Percentiles rank a stretch among this genome's conserved stretches.
phyloP scores from a whole-genome alignment of 768 basidiomycete species.

The Pisolithus microcarpus region DNA sequence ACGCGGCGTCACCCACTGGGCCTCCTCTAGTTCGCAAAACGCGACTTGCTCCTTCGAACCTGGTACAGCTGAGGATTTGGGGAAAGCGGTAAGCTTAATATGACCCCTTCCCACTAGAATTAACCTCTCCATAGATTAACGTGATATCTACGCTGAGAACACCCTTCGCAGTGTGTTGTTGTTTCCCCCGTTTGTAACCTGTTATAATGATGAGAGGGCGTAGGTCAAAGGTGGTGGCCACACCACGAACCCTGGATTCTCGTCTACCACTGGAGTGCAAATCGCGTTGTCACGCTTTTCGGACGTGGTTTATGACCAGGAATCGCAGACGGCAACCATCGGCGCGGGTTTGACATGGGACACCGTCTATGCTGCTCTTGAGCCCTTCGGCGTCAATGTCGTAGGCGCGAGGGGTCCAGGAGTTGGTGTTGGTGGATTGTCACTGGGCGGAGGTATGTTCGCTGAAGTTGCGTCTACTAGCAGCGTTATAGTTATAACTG shows the following conservation, averaged over 20 bases:
- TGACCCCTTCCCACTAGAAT: too few relatives aligned
- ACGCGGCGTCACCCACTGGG: slow-evolving; percentile 42
- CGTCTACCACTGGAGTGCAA: slow-evolving; percentile 47
- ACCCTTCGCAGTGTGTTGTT: too few relatives aligned
- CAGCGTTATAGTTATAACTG: background rate
- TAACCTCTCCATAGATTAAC: too few relatives aligned
- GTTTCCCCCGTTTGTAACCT: background rate
- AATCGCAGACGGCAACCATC: slow-evolving; percentile 31
- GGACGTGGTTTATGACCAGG: slow-evolving; percentile 26
- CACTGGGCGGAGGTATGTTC: slow-evolving; percentile 42
- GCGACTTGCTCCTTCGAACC: slow-evolving; percentile 46
- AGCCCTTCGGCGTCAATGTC: slow-evolving; percentile 42
- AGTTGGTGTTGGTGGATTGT: slow-evolving; percentile 50
- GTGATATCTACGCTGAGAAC: too few relatives aligned
- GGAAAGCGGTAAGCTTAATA: slow-evolving; percentile 29
- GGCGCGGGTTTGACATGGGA: slow-evolving; percentile 48
- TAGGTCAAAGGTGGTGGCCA: slow-evolving; percentile 57
- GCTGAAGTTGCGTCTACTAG: slow-evolving; percentile 19
- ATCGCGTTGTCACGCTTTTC: slow-evolving; percentile 45
- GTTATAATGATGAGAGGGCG: background rate
- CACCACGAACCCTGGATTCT: slow-evolving; percentile 42
- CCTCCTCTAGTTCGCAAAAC: slow-evolving; percentile 35
- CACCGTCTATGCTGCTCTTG: slow-evolving; percentile 44
- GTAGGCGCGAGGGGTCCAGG: slow-evolving; percentile 51
- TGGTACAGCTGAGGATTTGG: slow-evolving; percentile 42